Conservation (phyloP, 2,329 filamentous ascomycete species). For the Phaeosphaeria sp. region DNA sequence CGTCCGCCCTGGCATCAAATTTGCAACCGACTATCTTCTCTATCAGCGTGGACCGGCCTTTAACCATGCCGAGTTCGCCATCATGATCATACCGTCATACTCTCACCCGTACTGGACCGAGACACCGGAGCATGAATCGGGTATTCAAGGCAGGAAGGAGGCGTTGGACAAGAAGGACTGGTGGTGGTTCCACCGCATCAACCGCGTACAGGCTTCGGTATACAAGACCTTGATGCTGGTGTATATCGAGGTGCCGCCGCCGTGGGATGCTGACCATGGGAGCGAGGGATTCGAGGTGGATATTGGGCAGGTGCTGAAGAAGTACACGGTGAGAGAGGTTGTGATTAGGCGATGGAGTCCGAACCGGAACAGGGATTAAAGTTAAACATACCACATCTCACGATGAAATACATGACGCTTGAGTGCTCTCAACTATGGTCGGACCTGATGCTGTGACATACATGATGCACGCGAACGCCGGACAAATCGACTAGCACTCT, state of each 20-base stretch:
- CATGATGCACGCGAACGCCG: too few species aligned
- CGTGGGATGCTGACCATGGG: conserved; percentile 55
- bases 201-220: conserved; percentile 87
- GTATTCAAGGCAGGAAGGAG: conserved; percentile 58
- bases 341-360: conserved; percentile 83
- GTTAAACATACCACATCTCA: background rate
- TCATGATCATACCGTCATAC: conserved; percentile 85
- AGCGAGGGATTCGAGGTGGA: conserved; percentile 50
- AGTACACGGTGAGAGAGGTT: conserved; percentile 81
- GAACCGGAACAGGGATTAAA: conserved; percentile 73
- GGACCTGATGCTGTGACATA: too few species aligned
- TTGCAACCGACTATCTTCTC: conserved; percentile 91
- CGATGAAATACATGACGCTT: background rate
- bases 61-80: conserved; percentile 90
- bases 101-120: conserved; percentile 72
- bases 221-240: conserved; percentile 87
- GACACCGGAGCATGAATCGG: conserved; percentile 54
- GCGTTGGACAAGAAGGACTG: conserved; percentile 63
- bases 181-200: conserved; percentile 88
- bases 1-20: conserved; percentile 89
- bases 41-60: conserved; percentile 95
- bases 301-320: conserved; percentile 68
- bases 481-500: too few species aligned
- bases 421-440: background rate
- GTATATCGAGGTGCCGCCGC: conserved; percentile 89